Conservation (phyloP, 306 rosid species). For the Cercis canadensis region DNA sequence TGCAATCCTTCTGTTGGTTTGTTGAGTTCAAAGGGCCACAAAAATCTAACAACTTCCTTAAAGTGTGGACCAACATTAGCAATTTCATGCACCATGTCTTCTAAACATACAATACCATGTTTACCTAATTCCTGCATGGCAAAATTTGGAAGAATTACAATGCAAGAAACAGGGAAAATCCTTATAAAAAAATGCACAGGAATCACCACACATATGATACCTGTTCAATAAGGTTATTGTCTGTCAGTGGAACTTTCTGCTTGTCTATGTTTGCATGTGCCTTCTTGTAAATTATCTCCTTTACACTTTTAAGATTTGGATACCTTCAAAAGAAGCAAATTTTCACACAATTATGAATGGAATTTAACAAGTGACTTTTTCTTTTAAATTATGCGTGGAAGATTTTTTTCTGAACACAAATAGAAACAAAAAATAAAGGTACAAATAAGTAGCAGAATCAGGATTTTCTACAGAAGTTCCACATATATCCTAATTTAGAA, state of each 20-base stretch:
- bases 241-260: slow-evolving; percentile 86
- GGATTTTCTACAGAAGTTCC: neutral
- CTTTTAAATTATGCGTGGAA: neutral
- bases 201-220: slow-evolving; percentile 39
- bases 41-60: slow-evolving; percentile 65
- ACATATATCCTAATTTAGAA: neutral
- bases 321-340: slow-evolving; percentile 55
- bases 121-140: slow-evolving; percentile 69
- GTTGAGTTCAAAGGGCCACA: slow-evolving; percentile 83
- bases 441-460: neutral
- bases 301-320: slow-evolving; percentile 79
- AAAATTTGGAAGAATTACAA: slow-evolving; percentile 20
- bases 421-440: neutral
- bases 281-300: slow-evolving; percentile 80
- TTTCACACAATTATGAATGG: slow-evolving; percentile 23
- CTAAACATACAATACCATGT: slow-evolving; percentile 72
- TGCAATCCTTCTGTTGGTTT: slow-evolving; percentile 68
- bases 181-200: slow-evolving; percentile 10
- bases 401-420: neutral
- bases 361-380: neutral
- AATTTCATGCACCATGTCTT: slow-evolving; percentile 86
- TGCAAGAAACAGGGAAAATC: neutral
- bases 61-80: slow-evolving; percentile 78
- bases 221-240: slow-evolving; percentile 84
- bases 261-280: slow-evolving; percentile 63